Conservation (phyloP, 176 grass and related monocot species). For the Chloris gayana region DNA sequence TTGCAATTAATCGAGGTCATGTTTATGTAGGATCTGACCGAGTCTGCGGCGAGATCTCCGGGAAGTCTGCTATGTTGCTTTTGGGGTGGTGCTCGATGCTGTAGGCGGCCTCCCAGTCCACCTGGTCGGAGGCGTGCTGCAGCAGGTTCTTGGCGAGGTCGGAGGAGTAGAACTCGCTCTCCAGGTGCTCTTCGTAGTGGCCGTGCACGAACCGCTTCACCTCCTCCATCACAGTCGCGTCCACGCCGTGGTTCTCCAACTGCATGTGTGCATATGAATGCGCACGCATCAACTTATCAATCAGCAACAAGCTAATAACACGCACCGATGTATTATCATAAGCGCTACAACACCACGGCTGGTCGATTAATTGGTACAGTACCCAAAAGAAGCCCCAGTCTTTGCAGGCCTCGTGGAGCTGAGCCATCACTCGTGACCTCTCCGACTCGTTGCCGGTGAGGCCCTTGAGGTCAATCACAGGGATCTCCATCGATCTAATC, state of each 20-base stretch:
- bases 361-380: too few species aligned
- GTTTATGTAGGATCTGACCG: constrained; percentile 8
- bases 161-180: constrained; percentile 64
- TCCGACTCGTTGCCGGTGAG: constrained; percentile 42
- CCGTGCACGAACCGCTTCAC: constrained; percentile 67
- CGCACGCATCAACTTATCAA: too few species aligned
- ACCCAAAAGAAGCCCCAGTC: constrained; percentile 92
- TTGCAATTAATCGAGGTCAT: too few species aligned
- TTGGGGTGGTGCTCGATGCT: constrained; percentile 65
- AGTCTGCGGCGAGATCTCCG: constrained; percentile 38
- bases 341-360: too few species aligned
- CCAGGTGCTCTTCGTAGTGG: constrained; percentile 69
- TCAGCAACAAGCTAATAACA: too few species aligned
- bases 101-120: constrained; percentile 88
- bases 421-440: constrained; percentile 45
- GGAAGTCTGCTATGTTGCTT: constrained; percentile 40
- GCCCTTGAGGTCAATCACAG: constrained; percentile 66
- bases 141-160: constrained; percentile 53
- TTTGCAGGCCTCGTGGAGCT: constrained; percentile 64
- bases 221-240: constrained; percentile 60
- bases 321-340: too few species aligned
- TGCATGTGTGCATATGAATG: too few species aligned
- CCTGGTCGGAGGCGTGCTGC: neutral
- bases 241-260: constrained; percentile 86
- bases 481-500: constrained; percentile 86